phyloP scores from a whole-genome alignment of 2,329 filamentous ascomycete species.

The Pseudohalonectria lignicola region DNA sequence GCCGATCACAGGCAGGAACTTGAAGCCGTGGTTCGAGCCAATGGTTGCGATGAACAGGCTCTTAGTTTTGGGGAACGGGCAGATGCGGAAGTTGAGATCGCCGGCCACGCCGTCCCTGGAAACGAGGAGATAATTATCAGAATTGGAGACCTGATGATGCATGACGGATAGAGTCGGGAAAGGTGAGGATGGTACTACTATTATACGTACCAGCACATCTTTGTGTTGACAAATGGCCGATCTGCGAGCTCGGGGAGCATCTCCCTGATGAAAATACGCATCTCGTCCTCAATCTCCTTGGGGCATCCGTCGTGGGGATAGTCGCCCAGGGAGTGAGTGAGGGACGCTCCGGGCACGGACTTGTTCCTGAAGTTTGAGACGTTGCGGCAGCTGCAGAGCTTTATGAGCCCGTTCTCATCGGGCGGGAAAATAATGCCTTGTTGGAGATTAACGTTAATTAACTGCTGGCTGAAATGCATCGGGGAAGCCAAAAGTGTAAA shows the following conservation, averaged over 20 bases:
- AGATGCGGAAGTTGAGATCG: constrained; percentile 51
- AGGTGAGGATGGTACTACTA: no score
- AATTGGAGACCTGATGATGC: no score
- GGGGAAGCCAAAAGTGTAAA: no score
- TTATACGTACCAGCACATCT: constrained; percentile 20
- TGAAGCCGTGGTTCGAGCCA: constrained; percentile 57
- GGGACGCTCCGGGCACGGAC: constrained; percentile 7
- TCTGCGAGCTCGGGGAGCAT: constrained; percentile 37
- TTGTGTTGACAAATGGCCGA: constrained; percentile 33
- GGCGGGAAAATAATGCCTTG: constrained; percentile 40
- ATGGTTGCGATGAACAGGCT: constrained; percentile 53
- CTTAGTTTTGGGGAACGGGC: constrained; percentile 35
- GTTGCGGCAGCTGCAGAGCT: constrained; percentile 40
- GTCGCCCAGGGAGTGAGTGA: constrained; percentile 11
- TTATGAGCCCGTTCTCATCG: constrained; percentile 33
- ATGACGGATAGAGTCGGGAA: no score
- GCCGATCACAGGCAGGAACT: constrained; percentile 55
- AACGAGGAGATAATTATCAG: no score
- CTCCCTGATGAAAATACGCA: constrained; percentile 35
- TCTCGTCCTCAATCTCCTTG: constrained; percentile 38
- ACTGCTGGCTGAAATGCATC: no score
- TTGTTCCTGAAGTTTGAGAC: constrained; percentile 34
- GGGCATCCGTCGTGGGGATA: constrained; percentile 25
- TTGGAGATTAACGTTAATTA: no score
- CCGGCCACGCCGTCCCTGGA: constrained; percentile 42